phyloP scores from a whole-genome alignment of 1,284 basidiomycete species.

The Coniferiporia sulphurascens region DNA sequence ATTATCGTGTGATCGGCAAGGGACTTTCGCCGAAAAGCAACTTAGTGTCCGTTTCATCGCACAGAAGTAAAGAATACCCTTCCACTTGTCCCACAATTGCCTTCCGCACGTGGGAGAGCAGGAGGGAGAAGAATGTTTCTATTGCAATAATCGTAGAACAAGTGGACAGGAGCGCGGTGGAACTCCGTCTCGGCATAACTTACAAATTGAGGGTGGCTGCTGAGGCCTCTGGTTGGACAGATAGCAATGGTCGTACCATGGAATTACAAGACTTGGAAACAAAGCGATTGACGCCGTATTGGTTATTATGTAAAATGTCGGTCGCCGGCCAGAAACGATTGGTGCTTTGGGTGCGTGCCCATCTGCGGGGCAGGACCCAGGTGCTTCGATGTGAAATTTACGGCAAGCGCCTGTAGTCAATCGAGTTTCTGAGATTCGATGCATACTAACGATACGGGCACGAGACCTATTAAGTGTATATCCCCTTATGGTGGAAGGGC shows the following conservation, averaged over 20 bases:
- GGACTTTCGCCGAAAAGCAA: not conserved
- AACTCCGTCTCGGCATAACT: not conserved
- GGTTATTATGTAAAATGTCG: no score
- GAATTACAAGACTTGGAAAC: no score
- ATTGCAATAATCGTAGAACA: not conserved
- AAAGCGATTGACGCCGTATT: no score
- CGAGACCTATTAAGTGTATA: no score
- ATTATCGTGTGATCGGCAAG: not conserved
- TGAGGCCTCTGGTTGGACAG: not conserved
- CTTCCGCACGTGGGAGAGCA: not conserved
- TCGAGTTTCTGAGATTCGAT: no score
- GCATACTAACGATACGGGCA: no score
- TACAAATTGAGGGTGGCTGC: not conserved
- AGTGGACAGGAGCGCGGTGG: not conserved
- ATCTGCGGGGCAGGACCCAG: no score
- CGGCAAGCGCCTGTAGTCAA: no score
- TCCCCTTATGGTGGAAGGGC: no score
- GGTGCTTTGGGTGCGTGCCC: no score
- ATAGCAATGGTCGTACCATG: not conserved
- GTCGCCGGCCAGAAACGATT: no score
- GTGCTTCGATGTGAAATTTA: no score
- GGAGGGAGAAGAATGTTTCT: not conserved
- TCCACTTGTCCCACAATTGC: not conserved
- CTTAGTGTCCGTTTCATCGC: not conserved
- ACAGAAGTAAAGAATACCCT: not conserved